Evolutionary conservation across 805 yeast genomes (phyloP), one percentile per base, ranked within the genome.

Genomic region (Nakazawaea anatomiae): DNA sequence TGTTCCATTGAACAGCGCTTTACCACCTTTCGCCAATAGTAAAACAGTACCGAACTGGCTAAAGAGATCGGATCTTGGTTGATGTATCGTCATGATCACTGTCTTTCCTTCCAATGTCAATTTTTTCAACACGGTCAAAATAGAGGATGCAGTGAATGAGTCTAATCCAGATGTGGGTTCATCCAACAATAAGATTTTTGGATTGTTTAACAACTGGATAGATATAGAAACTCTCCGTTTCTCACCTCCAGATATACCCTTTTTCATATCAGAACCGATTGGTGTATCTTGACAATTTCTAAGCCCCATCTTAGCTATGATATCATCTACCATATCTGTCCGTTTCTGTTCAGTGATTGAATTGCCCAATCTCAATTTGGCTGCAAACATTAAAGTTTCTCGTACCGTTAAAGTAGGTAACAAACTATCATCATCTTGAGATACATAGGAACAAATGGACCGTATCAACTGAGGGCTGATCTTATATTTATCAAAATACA

Each of bases 121-220:
- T 3, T 71, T 68, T 43, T 76, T 69, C 54, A 87, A 68, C 36
- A 86, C 75, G 18, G 69, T 64, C 38, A 87, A 62, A 32, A 86
- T 82, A 4, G 85, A 75, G 1, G 75, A 74, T 0, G 91, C 82
- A 0, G 90, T 84, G 47, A 83, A 76, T 32, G 88, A 79, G 58
- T 87, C 94, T 28, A 87, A 70, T 0, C 94, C 94, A 6, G 91
- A 85, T 1, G 92, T 87, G 2, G 94, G 92, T 59, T 87, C 94
- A 62, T 87, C 94, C 39, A 87, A 64, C 43, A 87, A 72, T 34
- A 87, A 61, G 30, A 87, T 71, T 48, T 80, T 79, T 0, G 90
- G 88, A 55, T 77, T 79, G 54, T 79, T 78, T 47, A 87, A 66
- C 34, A 87, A 68, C 60, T 87, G 91, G 35, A 85, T 75, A 5